Evolutionary conservation across 2,329 filamentous ascomycete species (phyloP), one percentile per base, ranked within the genome.

Genomic region (Dryadomyces sulphureus): DNA sequence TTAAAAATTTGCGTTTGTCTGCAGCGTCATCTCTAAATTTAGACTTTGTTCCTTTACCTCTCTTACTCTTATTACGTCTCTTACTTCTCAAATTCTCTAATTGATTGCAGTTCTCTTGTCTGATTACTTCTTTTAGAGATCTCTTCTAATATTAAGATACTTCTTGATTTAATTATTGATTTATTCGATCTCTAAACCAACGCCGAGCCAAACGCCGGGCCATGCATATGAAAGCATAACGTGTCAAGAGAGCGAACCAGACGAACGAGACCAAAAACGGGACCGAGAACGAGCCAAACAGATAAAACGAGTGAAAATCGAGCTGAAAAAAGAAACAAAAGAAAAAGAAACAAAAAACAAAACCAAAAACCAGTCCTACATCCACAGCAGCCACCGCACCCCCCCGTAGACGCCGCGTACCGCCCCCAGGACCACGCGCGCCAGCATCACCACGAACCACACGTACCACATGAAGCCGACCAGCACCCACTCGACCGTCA

Each of bases 401-500:
- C 74, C 71, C 11, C 68, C 64, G 43, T 77, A 65, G 0, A 76
- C 57, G 2, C 78, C 79, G 40, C 73, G 73, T 39, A 81, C 72
- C 1, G 82, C 54, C 11, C 79, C 78, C 49, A 79, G 66, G 32
- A 84, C 64, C 14, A 84, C 61, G 49, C 85, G 75, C 44, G 83
- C 68, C 21, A 90, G 68, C 60, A 88, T 84, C 21, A 95, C 89
- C 30, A 94, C 68, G 49, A 93, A 77, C 88, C 90, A 96, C 16
- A 93, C 80, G 62, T 83, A 87, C 88, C 92, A 95, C 79, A 96
- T 86, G 54, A 93, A 75, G 4, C 84, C 84, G 35, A 96, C 78
- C 17, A 96, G 72, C 43, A 78, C 66, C 87, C 88, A 95, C 67
- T 96, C 90, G 16, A 95, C 75, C 19, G 81, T 64, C 46, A 88